Percentiles rank a stretch among this genome's conserved stretches.
These are phyloP conservation scores for Plasmodium billcollinsi DNA, from an alignment of 169 alveolate genomes.

Conservation along the genomic window DNA sequence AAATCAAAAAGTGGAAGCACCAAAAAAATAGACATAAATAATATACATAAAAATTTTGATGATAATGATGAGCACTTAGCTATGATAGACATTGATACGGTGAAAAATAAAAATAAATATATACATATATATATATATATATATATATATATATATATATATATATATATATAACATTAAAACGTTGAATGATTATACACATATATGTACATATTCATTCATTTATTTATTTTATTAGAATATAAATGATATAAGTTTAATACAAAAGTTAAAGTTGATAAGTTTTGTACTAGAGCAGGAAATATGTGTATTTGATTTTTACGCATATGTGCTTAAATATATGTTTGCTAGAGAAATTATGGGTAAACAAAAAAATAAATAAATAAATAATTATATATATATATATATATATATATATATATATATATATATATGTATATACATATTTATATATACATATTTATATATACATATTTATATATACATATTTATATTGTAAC, in stretches of 20 bases:
- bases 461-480: not conserved
- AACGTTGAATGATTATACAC: not conserved
- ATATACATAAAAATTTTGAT: slow-evolving; percentile 57
- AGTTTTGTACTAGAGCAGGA: slow-evolving; percentile 76
- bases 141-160: not conserved
- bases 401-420: not conserved
- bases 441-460: too few species aligned
- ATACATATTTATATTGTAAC: not conserved
- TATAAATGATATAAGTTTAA: slow-evolving; percentile 73
- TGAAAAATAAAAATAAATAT: slow-evolving; percentile 8
- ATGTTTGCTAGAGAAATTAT: slow-evolving; percentile 74
- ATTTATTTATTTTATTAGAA: slow-evolving; percentile 8
- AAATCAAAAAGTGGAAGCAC: slow-evolving; percentile 25
- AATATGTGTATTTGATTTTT: slow-evolving; percentile 72
- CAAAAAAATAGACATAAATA: slow-evolving; percentile 28
- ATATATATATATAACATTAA: not conserved
- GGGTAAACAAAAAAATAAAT: slow-evolving; percentile 12
- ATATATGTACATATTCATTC: not conserved
- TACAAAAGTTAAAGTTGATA: slow-evolving; percentile 50
- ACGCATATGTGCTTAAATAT: slow-evolving; percentile 70
- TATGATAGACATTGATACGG: slow-evolving; percentile 56
- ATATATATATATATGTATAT: not conserved
- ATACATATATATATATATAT: not conserved
- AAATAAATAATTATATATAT: too few species aligned
- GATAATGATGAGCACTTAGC: slow-evolving; percentile 65